Percentiles rank a stretch among this genome's conserved stretches.
These are phyloP conservation scores for Gracilariopsis chorda DNA, from an alignment of 23 red algal species.

Conservation along the genomic window DNA sequence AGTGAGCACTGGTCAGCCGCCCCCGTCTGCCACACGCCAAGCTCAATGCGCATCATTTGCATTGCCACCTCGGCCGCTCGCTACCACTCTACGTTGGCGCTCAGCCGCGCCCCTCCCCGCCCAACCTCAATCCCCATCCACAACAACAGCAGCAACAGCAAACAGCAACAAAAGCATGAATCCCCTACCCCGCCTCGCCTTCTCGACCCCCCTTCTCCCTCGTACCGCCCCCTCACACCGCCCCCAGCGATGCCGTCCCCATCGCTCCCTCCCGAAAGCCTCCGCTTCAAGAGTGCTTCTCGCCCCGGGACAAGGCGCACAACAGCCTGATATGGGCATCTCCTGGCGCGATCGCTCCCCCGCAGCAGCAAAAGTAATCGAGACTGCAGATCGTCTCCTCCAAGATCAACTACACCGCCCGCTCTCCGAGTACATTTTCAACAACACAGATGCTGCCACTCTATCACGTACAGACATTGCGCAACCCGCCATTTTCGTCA, in stretches of 20 bases:
- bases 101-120: too few relatives aligned
- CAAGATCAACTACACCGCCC: neutral
- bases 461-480: slow-evolving; percentile 95
- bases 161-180: neutral
- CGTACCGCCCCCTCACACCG: neutral
- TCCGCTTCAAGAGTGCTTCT: slow-evolving; percentile 16
- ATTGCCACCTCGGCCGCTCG: too few relatives aligned
- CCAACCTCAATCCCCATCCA: neutral
- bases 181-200: neutral
- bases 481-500: slow-evolving; percentile 95
- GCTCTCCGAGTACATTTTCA: slow-evolving; percentile 58
- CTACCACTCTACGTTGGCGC: too few relatives aligned
- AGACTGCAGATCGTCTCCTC: slow-evolving; percentile 33
- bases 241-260: neutral
- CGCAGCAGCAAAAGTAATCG: slow-evolving; percentile 27
- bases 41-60: too few relatives aligned
- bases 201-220: neutral
- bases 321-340: slow-evolving; percentile 45
- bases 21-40: too few relatives aligned
- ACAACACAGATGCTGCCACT: slow-evolving; percentile 35
- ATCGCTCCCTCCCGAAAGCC: neutral
- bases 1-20: too few relatives aligned
- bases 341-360: slow-evolving; percentile 33
- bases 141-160: neutral
- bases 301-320: slow-evolving; percentile 72